Conservation (phyloP, 257 asterid genomes). For the Penstemon davidsonii region DNA sequence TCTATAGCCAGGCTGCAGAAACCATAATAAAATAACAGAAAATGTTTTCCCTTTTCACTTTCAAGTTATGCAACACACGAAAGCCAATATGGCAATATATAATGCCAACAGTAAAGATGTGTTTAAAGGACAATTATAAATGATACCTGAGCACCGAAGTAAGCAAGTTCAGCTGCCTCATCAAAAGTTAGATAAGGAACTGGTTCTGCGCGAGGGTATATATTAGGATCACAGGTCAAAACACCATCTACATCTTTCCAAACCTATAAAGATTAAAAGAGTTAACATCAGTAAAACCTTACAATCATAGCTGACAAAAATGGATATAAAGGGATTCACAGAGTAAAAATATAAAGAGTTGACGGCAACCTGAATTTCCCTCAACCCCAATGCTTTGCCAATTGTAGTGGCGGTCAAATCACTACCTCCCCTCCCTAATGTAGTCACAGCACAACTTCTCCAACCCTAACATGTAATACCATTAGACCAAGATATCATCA, state of each 20-base stretch:
- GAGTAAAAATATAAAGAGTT: background rate
- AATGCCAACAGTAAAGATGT: slow-evolving; percentile 3
- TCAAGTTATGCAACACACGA: slow-evolving; percentile 13
- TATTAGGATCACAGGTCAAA: slow-evolving; percentile 92
- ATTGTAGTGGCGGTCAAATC: slow-evolving; percentile 85
- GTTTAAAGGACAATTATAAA: background rate
- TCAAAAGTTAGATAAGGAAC: slow-evolving; percentile 92
- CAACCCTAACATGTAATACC: slow-evolving; percentile 51
- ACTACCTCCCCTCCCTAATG: slow-evolving; percentile 76
- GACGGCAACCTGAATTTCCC: slow-evolving; percentile 70
- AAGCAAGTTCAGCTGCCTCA: slow-evolving; percentile 99
- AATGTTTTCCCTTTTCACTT: background rate
- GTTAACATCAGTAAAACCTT: background rate
- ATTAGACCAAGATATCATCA: slow-evolving; percentile 33
- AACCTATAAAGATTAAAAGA: slow-evolving; percentile 49
- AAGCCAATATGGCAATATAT: background rate
- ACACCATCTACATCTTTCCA: slow-evolving; percentile 99
- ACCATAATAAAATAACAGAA: background rate
- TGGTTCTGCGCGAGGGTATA: slow-evolving; percentile 61
- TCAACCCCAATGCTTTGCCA: slow-evolving; percentile 60
- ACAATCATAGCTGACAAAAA: background rate
- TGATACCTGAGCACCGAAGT: slow-evolving; percentile 63
- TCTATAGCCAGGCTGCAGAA: background rate
- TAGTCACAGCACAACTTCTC: slow-evolving; percentile 69
- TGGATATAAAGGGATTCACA: background rate